A percentile compares a stretch with the other conserved stretches of the same genome.
phyloP scores from a whole-genome alignment of 2,329 filamentous ascomycete species.

The Fusarium phyllophilum region DNA sequence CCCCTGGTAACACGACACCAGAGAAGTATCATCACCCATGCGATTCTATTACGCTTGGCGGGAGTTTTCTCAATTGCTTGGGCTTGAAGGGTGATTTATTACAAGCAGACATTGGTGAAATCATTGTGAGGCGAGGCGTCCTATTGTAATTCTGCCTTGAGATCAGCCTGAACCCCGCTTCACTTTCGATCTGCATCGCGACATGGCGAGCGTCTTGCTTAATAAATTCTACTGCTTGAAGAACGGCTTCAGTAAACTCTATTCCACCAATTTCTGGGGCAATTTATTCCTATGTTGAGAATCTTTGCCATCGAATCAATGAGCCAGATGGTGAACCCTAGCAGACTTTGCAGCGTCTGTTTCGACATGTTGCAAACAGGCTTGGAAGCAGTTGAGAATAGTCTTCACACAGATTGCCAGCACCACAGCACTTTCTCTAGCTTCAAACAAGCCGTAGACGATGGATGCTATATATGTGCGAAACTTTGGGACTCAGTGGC shows the following conservation, averaged over 20 bases:
- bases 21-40: background rate
- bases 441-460: background rate
- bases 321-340: background rate
- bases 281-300: no score
- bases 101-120: background rate
- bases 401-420: background rate
- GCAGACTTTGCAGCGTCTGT: background rate
- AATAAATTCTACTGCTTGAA: background rate
- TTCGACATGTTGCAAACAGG: background rate
- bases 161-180: background rate
- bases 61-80: no score
- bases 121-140: no score
- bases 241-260: accelerated
- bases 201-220: background rate
- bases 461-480: background rate
- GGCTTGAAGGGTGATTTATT: no score
- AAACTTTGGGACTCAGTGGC: background rate
- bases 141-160: background rate
- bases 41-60: accelerated
- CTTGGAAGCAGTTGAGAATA: background rate
- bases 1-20: accelerated
- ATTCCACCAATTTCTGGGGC: no score
- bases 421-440: background rate
- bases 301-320: background rate
- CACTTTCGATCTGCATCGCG: background rate